These are phyloP conservation scores for Hyaloscypha bicolor DNA, from an alignment of 495 filamentous ascomycete species.

Conservation along the genomic window DNA sequence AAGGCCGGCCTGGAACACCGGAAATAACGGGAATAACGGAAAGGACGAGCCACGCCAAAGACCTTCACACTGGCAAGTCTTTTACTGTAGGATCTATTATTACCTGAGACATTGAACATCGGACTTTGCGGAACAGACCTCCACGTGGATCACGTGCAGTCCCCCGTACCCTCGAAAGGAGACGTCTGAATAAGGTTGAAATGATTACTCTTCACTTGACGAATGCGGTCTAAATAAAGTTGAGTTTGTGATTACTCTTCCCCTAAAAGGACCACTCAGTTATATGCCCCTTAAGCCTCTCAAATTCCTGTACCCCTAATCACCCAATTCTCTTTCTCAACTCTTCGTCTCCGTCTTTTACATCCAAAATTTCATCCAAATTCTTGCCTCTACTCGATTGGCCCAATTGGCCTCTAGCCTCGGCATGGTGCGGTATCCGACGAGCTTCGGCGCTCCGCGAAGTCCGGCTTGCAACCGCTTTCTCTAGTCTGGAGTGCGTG, in stretches of 20 bases:
- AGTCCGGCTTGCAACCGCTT: background rate
- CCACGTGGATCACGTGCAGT: too few species aligned
- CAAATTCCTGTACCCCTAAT: too few species aligned
- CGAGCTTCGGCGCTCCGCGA: background rate
- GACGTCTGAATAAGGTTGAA: background rate
- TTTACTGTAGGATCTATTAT: too few species aligned
- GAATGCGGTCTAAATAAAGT: background rate
- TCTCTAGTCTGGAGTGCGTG: background rate
- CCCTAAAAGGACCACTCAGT: background rate
- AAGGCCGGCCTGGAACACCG: too few species aligned
- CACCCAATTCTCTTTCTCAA: too few species aligned
- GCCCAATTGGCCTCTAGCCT: background rate
- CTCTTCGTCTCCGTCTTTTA: too few species aligned
- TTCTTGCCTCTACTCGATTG: background rate
- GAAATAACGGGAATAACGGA: too few species aligned
- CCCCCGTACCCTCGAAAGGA: background rate
- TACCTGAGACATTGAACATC: too few species aligned
- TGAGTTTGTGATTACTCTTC: background rate
- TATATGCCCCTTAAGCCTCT: too few species aligned
- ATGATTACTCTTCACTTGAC: background rate
- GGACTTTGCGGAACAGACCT: too few species aligned
- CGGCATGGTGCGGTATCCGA: constrained; percentile 1
- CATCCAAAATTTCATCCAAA: background rate
- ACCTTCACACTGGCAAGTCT: too few species aligned
- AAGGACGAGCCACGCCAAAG: too few species aligned